Evolutionary conservation across 2,329 filamentous ascomycete species (phyloP).

Genomic region (Claviceps digitariae): DNA sequence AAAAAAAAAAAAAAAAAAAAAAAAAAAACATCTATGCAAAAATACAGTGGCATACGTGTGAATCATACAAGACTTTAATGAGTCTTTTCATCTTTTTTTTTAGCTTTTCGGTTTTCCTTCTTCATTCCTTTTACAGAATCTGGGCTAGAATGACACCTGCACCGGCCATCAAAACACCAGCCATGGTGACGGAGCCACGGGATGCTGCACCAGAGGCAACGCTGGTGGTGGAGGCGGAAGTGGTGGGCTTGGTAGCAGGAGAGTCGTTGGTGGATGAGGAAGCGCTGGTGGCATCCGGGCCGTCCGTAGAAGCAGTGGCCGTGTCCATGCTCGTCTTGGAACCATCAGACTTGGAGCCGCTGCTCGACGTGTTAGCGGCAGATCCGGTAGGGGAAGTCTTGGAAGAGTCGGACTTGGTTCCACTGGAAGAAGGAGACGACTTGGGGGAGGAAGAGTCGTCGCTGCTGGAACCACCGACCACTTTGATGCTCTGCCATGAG

Average conservation of each 20-base stretch:
- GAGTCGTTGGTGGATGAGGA: background rate
- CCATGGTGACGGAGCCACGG: slow-evolving; percentile 12
- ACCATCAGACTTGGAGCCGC: background rate
- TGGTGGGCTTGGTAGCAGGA: background rate
- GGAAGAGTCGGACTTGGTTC: slow-evolving; percentile 29
- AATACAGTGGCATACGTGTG: too few relatives aligned
- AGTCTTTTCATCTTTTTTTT: background rate
- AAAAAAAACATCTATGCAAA: too few relatives aligned
- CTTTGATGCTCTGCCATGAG: slow-evolving; percentile 32
- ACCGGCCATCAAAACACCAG: slow-evolving; percentile 15
- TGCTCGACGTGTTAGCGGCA: background rate
- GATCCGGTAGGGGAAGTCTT: slow-evolving; percentile 17
- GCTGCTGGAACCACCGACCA: slow-evolving; percentile 55
- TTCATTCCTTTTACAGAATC: slow-evolving; percentile 8
- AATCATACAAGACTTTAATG: too few relatives aligned
- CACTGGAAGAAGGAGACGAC: slow-evolving; percentile 23
- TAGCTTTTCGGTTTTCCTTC: background rate
- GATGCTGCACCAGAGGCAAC: slow-evolving; percentile 14
- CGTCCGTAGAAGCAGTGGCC: slow-evolving; percentile 4
- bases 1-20: too few relatives aligned
- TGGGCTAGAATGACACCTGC: slow-evolving; percentile 17
- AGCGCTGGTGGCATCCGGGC: slow-evolving; percentile 5
- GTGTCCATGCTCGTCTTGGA: slow-evolving; percentile 11
- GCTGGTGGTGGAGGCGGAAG: background rate
- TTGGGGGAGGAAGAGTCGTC: slow-evolving; percentile 43